These are phyloP conservation scores for Auxenochlorella protothecoides DNA, from an alignment of 139 green algal genomes.

Conservation along the genomic window DNA sequence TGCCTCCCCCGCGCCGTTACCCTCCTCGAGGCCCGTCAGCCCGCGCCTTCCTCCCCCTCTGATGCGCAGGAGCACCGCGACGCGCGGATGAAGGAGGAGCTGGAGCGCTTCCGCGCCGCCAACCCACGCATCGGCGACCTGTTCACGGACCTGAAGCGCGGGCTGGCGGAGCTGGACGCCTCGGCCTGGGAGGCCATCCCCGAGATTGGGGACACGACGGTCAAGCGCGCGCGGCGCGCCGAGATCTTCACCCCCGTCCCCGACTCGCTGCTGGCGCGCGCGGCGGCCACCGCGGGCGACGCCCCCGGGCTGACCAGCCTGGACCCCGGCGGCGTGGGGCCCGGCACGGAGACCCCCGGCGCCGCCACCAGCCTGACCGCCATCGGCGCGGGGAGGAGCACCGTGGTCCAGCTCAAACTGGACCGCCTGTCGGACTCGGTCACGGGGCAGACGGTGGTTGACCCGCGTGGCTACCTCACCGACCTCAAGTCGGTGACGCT, in stretches of 20 bases:
- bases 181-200: conserved; percentile 87
- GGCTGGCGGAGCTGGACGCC: conserved; percentile 60
- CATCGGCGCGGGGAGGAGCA: conserved; percentile 63
- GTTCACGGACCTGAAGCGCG: conserved; percentile 95
- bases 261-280: conserved; percentile 78
- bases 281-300: conserved; percentile 37
- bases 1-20: not conserved
- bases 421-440: conserved; percentile 88
- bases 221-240: conserved; percentile 69
- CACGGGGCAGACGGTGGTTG: conserved; percentile 88
- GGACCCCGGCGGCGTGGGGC: conserved; percentile 10
- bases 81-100: conserved; percentile 78
- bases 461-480: conserved; percentile 98
- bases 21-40: not conserved
- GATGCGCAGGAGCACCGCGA: conserved; percentile 51
- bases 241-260: conserved; percentile 78
- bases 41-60: not conserved
- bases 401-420: conserved; percentile 87
- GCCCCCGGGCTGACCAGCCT: conserved; percentile 11
- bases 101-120: conserved; percentile 82
- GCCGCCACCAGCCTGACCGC: conserved; percentile 83
- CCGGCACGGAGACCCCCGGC: conserved; percentile 38
- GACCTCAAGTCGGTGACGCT: conserved; percentile 75
- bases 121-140: conserved; percentile 98
- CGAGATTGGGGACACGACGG: conserved; percentile 96